Evolutionary conservation across 257 asterid genomes (phyloP).

Genomic region (Voacanga thouarsii): DNA sequence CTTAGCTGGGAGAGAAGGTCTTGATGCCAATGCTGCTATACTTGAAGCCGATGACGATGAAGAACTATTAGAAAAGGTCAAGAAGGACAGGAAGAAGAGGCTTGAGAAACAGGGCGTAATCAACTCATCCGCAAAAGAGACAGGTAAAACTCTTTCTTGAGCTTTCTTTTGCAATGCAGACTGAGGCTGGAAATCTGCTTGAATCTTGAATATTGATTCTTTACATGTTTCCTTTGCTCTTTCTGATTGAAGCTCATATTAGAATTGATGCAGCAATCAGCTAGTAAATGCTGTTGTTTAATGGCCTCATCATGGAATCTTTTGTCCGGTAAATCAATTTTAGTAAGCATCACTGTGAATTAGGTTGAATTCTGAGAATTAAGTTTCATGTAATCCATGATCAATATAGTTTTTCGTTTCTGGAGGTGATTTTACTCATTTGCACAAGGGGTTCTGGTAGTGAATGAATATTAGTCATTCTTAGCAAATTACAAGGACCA

Average conservation of each 20-base stretch:
- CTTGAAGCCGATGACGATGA: constrained; percentile 88
- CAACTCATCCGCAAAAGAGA: constrained; percentile 58
- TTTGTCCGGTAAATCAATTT: background rate
- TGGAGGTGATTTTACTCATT: background rate
- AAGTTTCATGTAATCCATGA: background rate
- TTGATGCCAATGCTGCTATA: constrained; percentile 70
- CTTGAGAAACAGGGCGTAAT: constrained; percentile 64
- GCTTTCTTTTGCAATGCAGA: background rate
- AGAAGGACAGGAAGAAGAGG: constrained; percentile 83
- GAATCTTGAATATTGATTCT: background rate
- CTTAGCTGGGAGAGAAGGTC: constrained; percentile 23
- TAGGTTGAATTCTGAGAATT: background rate
- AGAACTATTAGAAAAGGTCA: constrained; percentile 85
- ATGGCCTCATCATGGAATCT: background rate
- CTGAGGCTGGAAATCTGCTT: background rate
- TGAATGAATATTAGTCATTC: background rate
- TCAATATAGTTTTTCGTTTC: background rate
- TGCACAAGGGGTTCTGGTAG: background rate
- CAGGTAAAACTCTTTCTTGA: constrained; percentile 39
- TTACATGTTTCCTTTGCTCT: background rate
- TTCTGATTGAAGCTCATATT: background rate
- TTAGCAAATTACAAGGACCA: background rate
- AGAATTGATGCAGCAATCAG: background rate
- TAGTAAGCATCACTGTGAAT: background rate
- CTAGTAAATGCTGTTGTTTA: background rate